phyloP scores from a whole-genome alignment of 73 alveolate species.

The Paramecium octaurelia region DNA sequence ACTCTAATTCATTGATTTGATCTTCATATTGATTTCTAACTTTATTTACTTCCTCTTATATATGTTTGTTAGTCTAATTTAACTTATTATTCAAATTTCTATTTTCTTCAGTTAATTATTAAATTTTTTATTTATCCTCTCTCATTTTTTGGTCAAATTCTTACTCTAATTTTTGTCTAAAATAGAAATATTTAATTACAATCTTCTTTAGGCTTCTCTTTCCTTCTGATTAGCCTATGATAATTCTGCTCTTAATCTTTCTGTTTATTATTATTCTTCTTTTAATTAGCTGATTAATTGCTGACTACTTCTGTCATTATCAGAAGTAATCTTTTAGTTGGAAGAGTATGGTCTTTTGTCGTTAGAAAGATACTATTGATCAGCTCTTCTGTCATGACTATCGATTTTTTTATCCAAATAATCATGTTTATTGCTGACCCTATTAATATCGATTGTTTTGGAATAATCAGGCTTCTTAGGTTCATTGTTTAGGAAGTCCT shows the following conservation, averaged over 20 bases:
- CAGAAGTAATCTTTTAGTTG: background rate
- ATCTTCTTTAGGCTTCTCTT: background rate
- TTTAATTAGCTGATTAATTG: background rate
- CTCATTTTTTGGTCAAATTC: background rate
- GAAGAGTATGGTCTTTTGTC: slow-evolving; percentile 32
- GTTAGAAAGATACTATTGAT: background rate
- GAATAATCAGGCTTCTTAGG: background rate
- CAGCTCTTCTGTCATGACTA: background rate
- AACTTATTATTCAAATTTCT: background rate
- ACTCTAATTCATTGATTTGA: background rate
- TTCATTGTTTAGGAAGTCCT: slow-evolving; percentile 1
- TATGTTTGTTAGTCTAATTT: background rate
- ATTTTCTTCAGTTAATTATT: slow-evolving; percentile 9
- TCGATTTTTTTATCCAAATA: slow-evolving; percentile 22
- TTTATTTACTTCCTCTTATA: background rate
- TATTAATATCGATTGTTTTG: background rate
- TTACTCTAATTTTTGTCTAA: slow-evolving; percentile 7
- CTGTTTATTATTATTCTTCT: background rate
- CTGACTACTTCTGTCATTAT: background rate
- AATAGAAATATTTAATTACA: background rate
- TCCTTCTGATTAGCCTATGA: background rate
- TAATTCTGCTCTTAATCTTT: slow-evolving; percentile 16
- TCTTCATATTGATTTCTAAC: background rate
- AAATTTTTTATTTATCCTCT: background rate
- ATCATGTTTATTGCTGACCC: background rate